A percentile compares a stretch with the other conserved stretches of the same genome.
Evolutionary conservation across 495 filamentous ascomycete genomes (phyloP).

Genomic region (Tetracladium marchalianum): DNA sequence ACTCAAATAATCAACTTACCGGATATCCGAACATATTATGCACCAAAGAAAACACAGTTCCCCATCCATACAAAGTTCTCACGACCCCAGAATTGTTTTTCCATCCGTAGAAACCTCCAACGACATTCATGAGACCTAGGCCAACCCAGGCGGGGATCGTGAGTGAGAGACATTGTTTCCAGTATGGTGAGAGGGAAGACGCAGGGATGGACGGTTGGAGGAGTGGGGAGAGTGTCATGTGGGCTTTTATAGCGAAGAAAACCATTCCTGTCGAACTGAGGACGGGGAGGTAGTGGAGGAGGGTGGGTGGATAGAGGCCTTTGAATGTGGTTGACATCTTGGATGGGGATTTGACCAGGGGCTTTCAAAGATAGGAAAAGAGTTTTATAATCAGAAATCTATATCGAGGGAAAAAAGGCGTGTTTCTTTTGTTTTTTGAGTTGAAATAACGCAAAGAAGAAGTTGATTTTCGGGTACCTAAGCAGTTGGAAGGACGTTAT

Average conservation of each 20-base stretch:
- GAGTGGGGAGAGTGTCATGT: not conserved
- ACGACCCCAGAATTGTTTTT: not conserved
- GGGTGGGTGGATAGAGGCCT: not conserved
- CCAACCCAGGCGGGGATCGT: constrained; percentile 1
- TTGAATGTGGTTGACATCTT: too few species aligned
- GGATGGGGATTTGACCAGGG: not conserved
- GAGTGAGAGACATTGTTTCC: constrained; percentile 1
- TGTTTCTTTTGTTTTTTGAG: too few species aligned
- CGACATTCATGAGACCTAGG: constrained; percentile 1
- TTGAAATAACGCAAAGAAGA: too few species aligned
- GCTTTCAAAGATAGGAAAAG: not conserved
- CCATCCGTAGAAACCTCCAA: not conserved
- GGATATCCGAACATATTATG: constrained; percentile 5
- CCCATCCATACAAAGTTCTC: constrained; percentile 6
- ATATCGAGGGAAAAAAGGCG: too few species aligned
- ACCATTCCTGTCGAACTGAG: constrained; percentile 4
- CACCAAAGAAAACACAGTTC: constrained; percentile 2
- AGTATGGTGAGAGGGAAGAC: not conserved
- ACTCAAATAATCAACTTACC: not conserved
- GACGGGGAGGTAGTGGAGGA: constrained; percentile 1
- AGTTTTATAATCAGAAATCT: not conserved
- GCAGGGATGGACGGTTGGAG: constrained; percentile 4
- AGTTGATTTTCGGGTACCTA: too few species aligned
- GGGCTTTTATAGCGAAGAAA: constrained; percentile 1
- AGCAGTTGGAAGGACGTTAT: too few species aligned